Evolutionary conservation across 2,329 filamentous ascomycete species (phyloP), one percentile per base, ranked within the genome.

Genomic region (Cercospora berteroae): DNA sequence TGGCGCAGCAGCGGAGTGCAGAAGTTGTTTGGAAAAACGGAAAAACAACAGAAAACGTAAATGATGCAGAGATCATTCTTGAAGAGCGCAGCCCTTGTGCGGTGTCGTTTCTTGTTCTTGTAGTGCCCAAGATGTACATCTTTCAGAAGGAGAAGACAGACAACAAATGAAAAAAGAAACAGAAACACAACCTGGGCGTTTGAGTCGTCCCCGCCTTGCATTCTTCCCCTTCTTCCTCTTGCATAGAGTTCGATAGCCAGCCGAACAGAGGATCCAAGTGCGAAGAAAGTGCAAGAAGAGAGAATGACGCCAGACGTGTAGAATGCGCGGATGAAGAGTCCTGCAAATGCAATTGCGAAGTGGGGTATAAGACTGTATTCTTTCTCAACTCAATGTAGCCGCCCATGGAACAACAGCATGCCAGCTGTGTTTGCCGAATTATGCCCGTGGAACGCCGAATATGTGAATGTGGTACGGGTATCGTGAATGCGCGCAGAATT

Each of bases 401-500:
- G 20, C 23, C 39, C 36, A 44, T 44, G 36, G 18, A 18, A 61
- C 57, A 31, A 52, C 52, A 67, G 66, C 66, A 57, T 60, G 66
- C 66, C 66, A 65, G 62, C 66, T 65, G 63, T 59, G 20, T 25
- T 57, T 20, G 52, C 55, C 58, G 27, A 60, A 65, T 27, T 39
- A 60, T 48, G 56, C 55, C 25, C 63, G 25, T 48, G 36, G 62
- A 70, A 70, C 69, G 66, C 69, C 69, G 62, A 59, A 20, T 57
- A 31, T 31, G 36, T 31, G 42, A 62, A 63, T 60, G 62, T 58
- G 55, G 55, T n/a, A 36, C 48, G 31, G 61, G 61, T 62, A 59
- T 70, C 66, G 56, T 67, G 59, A 56, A 67, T 67, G 50, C 39
- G 58, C 60, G 27, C 25, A 63, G 42, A 60, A 62, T 42, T 25